Conservation (phyloP, 352 stramenopile genomes). For the Globisporangium camurandrum region DNA sequence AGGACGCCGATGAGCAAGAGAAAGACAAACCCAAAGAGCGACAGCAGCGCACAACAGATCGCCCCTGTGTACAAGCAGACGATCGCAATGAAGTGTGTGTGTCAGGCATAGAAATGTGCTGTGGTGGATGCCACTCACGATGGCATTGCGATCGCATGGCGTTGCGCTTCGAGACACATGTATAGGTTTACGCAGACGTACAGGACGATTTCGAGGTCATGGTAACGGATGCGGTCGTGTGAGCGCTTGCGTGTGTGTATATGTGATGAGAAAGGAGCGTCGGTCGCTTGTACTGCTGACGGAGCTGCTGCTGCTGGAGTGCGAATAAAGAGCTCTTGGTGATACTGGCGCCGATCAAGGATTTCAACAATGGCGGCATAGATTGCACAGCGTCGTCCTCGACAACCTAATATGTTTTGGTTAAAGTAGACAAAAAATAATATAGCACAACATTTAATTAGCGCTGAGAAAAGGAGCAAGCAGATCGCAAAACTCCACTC, state of each 20-base stretch:
- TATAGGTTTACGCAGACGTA: slow-evolving; percentile 12
- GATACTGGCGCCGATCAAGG: slow-evolving; percentile 1
- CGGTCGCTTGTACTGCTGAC: no score
- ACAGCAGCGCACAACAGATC: slow-evolving; percentile 70
- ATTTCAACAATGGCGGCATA: slow-evolving; percentile 1
- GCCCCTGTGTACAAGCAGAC: slow-evolving; percentile 27
- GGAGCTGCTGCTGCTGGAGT: slow-evolving; percentile 5
- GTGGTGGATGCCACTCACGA: no score
- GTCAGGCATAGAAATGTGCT: no score
- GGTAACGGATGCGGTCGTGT: background rate
- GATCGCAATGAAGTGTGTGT: background rate
- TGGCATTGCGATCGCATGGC: background rate
- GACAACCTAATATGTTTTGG: no score
- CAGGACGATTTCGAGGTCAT: slow-evolving; percentile 35
- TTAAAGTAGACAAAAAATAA: no score
- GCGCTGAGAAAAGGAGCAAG: no score
- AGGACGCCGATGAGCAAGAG: slow-evolving; percentile 54
- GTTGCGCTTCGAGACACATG: background rate
- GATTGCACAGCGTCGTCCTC: background rate
- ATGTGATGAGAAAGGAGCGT: background rate
- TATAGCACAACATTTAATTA: no score
- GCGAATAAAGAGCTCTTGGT: background rate
- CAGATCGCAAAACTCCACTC: no score
- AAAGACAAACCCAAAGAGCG: slow-evolving; percentile 69
- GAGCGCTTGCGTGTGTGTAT: background rate